Evolutionary conservation across 2,329 filamentous ascomycete genomes (phyloP).

Genomic region (Penicillium frequentans): DNA sequence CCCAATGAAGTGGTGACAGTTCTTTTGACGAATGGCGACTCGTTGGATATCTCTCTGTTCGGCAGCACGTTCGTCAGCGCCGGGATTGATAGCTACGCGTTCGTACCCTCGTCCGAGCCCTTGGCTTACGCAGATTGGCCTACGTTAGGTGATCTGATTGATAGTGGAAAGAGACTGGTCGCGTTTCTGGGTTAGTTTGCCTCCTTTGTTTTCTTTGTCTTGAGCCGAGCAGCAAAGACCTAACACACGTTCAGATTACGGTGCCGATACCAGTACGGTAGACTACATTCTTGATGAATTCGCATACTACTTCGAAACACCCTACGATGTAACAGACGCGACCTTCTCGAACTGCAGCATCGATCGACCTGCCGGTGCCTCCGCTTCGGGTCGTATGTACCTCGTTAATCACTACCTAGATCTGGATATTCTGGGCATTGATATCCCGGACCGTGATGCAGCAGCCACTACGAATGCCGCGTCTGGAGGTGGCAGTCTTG

Average conservation of each 20-base stretch:
- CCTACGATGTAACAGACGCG: slow-evolving; percentile 43
- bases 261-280: slow-evolving; percentile 37
- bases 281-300: slow-evolving; percentile 48
- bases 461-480: slow-evolving; percentile 46
- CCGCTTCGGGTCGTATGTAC: slow-evolving; percentile 44
- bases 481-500: slow-evolving; percentile 45
- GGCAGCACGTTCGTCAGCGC: slow-evolving; percentile 32
- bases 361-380: slow-evolving; percentile 43
- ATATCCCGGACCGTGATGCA: slow-evolving; percentile 43
- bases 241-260: slow-evolving; percentile 35
- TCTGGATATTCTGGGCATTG: slow-evolving; percentile 41
- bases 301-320: slow-evolving; percentile 49
- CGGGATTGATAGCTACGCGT: slow-evolving; percentile 37
- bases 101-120: slow-evolving; percentile 35
- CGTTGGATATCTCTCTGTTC: slow-evolving; percentile 32
- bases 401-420: slow-evolving; percentile 53
- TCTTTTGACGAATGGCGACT: slow-evolving; percentile 63
- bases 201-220: background rate
- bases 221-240: background rate
- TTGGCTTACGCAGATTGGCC: slow-evolving; percentile 44
- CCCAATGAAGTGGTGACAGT: slow-evolving; percentile 63
- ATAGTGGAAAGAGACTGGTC: slow-evolving; percentile 42
- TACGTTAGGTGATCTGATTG: slow-evolving; percentile 43
- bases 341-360: slow-evolving; percentile 45
- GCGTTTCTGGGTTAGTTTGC: slow-evolving; percentile 43